Base-by-base conservation (phyloP, 441 rosid genomes). In the Populus tomentosa region DNA sequence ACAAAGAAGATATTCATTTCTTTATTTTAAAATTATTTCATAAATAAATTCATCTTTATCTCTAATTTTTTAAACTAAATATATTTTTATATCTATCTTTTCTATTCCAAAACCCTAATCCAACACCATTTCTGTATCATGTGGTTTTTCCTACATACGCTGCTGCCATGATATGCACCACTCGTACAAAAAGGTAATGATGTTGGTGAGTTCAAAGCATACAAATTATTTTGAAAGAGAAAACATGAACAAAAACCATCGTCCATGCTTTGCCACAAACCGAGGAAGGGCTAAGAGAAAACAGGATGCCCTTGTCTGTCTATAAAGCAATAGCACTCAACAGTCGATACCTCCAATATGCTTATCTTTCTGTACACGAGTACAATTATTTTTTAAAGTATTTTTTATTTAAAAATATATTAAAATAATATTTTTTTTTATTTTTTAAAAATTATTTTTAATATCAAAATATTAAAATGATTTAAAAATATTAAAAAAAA, bases 251-350 rank as follows among this genome's bases (percentile, higher is more conserved):
- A 10, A 67, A 33, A 62, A 13, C 40, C 46, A 81, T 50, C 69
- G 62, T 28, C 10, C 53, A 65, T 59, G 69, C 71, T 81, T 79
- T 75, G 82, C 84, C 80, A 70, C 69, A 78, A 67, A 77, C 67
- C 50, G 69, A 69, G 79, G 79, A 75, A 75, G 77, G 32, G 56
- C 56, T 50, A 5, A 35, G 14, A 36, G 56, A 67, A 40, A 61
- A 28, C 62, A 33, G 64, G 82, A 80, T 85, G 75, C 79, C 66
- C 40, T 83, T 82, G 79, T 84, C 83, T 83, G 75, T 78, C 82
- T 79, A 78, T 77, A 78, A 84, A 81, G 81, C 82, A 36, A 69
- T 63, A 5, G 82, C 87, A 80, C 83, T 77, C 75, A 64, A 40
- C 20, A 50, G 56, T 13, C 56, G 56, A 56, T 46, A 8, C 75